Evolutionary conservation across 2,329 filamentous ascomycete species (phyloP), one percentile per base, ranked within the genome.

Genomic region (Mycosphaerelloides madeirae): DNA sequence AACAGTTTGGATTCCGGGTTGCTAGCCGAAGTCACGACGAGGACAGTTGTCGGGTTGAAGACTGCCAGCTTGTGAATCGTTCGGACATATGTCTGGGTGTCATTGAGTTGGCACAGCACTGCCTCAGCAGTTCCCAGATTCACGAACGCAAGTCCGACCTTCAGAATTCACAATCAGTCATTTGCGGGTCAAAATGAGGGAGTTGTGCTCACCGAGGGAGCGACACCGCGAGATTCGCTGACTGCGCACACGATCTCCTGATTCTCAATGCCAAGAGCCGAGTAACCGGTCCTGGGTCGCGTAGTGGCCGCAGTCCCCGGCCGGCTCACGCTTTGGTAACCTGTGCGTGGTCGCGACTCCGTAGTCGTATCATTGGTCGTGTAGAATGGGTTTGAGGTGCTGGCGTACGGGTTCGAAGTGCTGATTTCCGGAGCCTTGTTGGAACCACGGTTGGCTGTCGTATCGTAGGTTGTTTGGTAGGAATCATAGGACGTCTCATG

Each of bases 51-150:
- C 0, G 91, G 90, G 18, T 84, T 79, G 56, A 87, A 85, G 18
- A 95, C 81, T 41, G 80, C 79, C 28, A 97, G 76, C 63, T 96
- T 95, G 65, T 95, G 87, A 22, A 95, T 74, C 0, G 89, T 95
- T 60, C 83, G 84, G 45, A 89, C 83, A 62, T 95, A 97, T 28
- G 89, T 94, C 63, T 95, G 89, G 44, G 84, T 94, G 65, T 97
- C 91, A 60, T 85, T 89, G 52, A 97, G 91, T 60, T 96, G 88
- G 60, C 87, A 94, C 31, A 97, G 75, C 20, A 89, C 80, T 13
- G 81, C 86, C 66, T 95, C 88, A 31, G 85, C 86, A 2, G 87
- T 90, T 32, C 87, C 83, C 3, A 94, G 74, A 59, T 97, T 94
- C 60, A 96, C 74, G 60, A 96, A 90, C 2, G 88, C 87, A 31